These are phyloP conservation scores for Salix suchowensis DNA, from an alignment of 345 rosid genomes.

Conservation along the genomic window DNA sequence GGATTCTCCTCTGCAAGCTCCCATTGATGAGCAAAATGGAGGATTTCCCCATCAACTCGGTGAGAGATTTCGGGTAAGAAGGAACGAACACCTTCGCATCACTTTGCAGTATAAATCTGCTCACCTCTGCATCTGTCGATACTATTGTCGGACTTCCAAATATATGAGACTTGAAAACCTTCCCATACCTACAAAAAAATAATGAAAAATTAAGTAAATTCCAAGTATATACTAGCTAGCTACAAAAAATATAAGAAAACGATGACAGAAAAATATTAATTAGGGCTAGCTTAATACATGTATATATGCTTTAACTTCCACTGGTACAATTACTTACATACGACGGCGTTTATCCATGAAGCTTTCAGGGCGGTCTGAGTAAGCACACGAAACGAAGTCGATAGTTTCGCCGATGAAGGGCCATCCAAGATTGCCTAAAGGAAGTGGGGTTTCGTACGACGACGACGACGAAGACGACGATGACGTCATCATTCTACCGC, in stretches of 20 bases:
- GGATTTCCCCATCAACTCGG: conserved; percentile 93
- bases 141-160: conserved; percentile 81
- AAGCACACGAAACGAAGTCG: conserved; percentile 76
- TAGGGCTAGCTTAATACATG: too few species aligned
- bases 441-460: conserved; percentile 31
- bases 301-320: not conserved
- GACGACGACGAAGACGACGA: conserved; percentile 11
- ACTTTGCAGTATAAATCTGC: conserved; percentile 73
- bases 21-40: conserved; percentile 87
- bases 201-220: not conserved
- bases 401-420: conserved; percentile 87
- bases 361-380: conserved; percentile 78
- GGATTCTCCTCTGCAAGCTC: conserved; percentile 80
- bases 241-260: not conserved
- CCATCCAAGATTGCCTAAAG: conserved; percentile 79
- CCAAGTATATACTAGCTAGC: not conserved
- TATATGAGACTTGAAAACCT: conserved; percentile 94
- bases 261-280: not conserved
- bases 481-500: not conserved
- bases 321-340: conserved; percentile 31
- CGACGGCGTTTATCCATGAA: conserved; percentile 83
- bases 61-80: conserved; percentile 83
- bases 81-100: conserved; percentile 80
- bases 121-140: conserved; percentile 92
- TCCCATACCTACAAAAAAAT: conserved; percentile 58